Percentiles rank a stretch among this genome's conserved stretches.
These are phyloP conservation scores for Macrophomina tecta DNA, from an alignment of 2,329 filamentous ascomycete species.

Conservation along the genomic window DNA sequence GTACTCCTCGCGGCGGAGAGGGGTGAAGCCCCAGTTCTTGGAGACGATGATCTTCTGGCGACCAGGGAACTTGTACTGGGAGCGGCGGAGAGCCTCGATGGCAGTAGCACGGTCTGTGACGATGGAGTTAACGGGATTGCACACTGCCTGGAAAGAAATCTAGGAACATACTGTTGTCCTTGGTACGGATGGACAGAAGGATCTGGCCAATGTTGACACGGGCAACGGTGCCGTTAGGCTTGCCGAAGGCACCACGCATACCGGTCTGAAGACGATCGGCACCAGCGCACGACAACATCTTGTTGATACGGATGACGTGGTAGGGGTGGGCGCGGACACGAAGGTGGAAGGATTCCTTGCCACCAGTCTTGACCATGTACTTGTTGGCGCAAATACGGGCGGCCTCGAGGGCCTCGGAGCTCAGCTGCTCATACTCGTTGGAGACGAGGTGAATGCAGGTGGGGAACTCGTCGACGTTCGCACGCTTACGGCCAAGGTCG, in stretches of 20 bases:
- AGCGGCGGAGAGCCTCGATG: slow-evolving; percentile 98
- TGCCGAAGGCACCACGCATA: slow-evolving; percentile 99
- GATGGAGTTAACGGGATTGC: not conserved
- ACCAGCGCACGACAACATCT: slow-evolving; percentile 99
- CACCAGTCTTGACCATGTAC: slow-evolving; percentile 74
- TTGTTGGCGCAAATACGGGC: slow-evolving; percentile 99
- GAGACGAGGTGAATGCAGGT: slow-evolving; percentile 97
- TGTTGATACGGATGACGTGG: slow-evolving; percentile 99
- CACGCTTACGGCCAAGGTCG: slow-evolving; percentile 98
- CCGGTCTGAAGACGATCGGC: slow-evolving; percentile 99
- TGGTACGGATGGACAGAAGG: slow-evolving; percentile 94
- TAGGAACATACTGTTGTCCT: slow-evolving; percentile 67
- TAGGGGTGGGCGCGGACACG: slow-evolving; percentile 90
- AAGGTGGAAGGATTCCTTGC: slow-evolving; percentile 75
- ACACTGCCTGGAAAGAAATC: too few relatives aligned
- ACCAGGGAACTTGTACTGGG: slow-evolving; percentile 99
- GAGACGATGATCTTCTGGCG: slow-evolving; percentile 99
- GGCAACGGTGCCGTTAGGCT: slow-evolving; percentile 98
- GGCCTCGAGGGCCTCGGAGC: slow-evolving; percentile 98
- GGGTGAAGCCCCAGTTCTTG: slow-evolving; percentile 99
- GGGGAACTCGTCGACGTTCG: slow-evolving; percentile 99
- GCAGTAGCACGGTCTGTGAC: slow-evolving; percentile 76
- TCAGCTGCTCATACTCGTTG: slow-evolving; percentile 99
- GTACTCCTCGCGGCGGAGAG: slow-evolving; percentile 97
- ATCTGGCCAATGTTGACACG: slow-evolving; percentile 99